Base-by-base conservation (phyloP, 2,329 filamentous ascomycete genomes). In the Rhinocladiella similis region DNA sequence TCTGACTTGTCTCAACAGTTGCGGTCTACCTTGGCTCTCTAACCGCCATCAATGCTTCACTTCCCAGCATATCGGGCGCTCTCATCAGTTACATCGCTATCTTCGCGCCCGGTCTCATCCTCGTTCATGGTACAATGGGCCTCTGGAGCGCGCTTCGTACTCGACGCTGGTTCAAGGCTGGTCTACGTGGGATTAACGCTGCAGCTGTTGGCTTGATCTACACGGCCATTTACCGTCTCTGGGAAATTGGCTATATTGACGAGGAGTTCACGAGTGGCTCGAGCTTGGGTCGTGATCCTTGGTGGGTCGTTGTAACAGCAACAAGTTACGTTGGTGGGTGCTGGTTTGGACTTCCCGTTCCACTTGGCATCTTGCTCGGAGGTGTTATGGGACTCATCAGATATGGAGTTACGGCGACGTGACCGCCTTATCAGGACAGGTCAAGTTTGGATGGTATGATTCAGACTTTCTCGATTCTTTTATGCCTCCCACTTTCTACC, bases 301-400 rank as follows among this genome's bases (percentile, higher is more conserved):
- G 83, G 82, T 86, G 83, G 81, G 77, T 86, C 16, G 82, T 85
- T 2, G 77, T 86, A 1, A 79, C 83, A 1, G 80, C 81, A 69
- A 61, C 75, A 3, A 73, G 72, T 19, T 82, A 77, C 66, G 74
- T 78, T 3, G 74, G 72, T 5, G 77, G 74, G 41, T 69, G 71
- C 19, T 82, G 77, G 74, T 81, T 81, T 60, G 68, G 68, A 3
- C 57, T 81, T 2, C 71, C 66, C 27, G 71, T 78, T 1, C 70
- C 78, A 0, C 45, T 74, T 29, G 73, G 76, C 0, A 80, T 80
- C 61, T 45, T 80, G 1, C 29, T 76, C 25, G 79, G 79, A 0
- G 79, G 72, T 3, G 66, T 74, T 10, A 64, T 80, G 63, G 79
- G 79, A 0, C 57, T 81, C 53, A 69, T 74, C 47, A 73, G 79